Conservation (phyloP, 2,329 filamentous ascomycete species). For the Phyllosticta citrichinensis region DNA sequence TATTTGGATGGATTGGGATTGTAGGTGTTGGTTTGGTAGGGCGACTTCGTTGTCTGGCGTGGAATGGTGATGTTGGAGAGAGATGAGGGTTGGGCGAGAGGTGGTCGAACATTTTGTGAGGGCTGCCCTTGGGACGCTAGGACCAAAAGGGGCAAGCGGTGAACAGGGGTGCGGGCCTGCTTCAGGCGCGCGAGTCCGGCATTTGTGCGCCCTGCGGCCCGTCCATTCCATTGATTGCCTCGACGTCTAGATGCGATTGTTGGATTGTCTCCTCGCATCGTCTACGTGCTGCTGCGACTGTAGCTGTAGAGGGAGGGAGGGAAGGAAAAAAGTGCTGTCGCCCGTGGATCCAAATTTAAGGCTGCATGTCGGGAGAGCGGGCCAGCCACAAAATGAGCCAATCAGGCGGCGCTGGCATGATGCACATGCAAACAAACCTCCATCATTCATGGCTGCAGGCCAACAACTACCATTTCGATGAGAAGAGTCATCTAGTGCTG, state of each 20-base stretch:
- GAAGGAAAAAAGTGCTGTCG: neutral
- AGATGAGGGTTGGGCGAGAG: constrained; percentile 19
- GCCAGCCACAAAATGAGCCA: neutral
- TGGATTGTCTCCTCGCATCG: too few relatives aligned
- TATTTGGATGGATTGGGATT: constrained; percentile 35
- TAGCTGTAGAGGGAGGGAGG: too few relatives aligned
- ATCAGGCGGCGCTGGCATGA: neutral
- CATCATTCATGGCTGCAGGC: neutral
- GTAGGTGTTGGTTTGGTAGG: constrained; percentile 29
- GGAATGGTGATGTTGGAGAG: constrained; percentile 19
- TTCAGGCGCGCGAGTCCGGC: neutral
- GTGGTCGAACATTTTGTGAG: constrained; percentile 18
- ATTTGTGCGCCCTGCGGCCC: neutral
- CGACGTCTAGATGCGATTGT: neutral
- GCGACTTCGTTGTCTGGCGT: constrained; percentile 33
- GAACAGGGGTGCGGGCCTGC: neutral
- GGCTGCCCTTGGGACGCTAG: constrained; percentile 1
- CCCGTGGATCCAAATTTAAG: neutral
- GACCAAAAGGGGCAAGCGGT: neutral
- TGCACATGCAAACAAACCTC: neutral
- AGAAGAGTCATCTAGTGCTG: neutral
- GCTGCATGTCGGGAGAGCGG: neutral
- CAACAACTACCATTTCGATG: neutral
- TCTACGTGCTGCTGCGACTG: too few relatives aligned
- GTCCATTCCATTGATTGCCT: neutral